These are phyloP conservation scores for Noccaea bulbosa DNA, from an alignment of 345 rosid genomes.

Conservation along the genomic window DNA sequence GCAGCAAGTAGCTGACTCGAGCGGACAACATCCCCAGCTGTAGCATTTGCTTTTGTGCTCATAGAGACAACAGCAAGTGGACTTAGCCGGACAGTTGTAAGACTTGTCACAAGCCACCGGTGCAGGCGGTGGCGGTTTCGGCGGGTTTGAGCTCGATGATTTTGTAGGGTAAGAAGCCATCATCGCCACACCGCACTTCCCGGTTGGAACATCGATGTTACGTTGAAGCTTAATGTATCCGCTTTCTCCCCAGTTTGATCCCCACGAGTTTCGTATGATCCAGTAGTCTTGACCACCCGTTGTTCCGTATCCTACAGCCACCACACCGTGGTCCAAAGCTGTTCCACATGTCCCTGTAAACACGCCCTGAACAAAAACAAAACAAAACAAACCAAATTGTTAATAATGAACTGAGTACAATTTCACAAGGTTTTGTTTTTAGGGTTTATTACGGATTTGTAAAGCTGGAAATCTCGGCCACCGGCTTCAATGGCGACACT, in stretches of 20 bases:
- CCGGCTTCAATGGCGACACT: slow-evolving; percentile 56
- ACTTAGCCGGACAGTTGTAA: slow-evolving; percentile 62
- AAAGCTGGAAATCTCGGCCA: slow-evolving; percentile 41
- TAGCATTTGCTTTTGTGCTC: slow-evolving; percentile 59
- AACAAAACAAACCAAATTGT: neutral
- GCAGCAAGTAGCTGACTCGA: slow-evolving; percentile 86
- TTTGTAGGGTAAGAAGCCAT: slow-evolving; percentile 46
- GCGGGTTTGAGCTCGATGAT: slow-evolving; percentile 63
- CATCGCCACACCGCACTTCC: slow-evolving; percentile 45
- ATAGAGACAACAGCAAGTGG: slow-evolving; percentile 77
- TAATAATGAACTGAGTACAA: neutral
- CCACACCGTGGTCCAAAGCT: slow-evolving; percentile 43
- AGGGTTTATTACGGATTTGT: slow-evolving; percentile 13
- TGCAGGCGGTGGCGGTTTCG: slow-evolving; percentile 69
- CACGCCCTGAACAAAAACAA: slow-evolving; percentile 40
- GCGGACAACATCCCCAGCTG: slow-evolving; percentile 93
- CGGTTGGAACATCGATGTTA: slow-evolving; percentile 31
- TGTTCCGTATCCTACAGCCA: slow-evolving; percentile 44
- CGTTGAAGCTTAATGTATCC: slow-evolving; percentile 43
- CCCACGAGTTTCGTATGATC: slow-evolving; percentile 49
- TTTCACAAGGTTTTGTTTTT: neutral
- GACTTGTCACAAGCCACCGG: slow-evolving; percentile 67
- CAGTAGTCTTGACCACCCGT: slow-evolving; percentile 39
- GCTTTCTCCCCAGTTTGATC: slow-evolving; percentile 45
- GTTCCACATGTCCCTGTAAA: slow-evolving; percentile 45